Evolutionary conservation across 257 asterid species (phyloP).

Genomic region (Anisodus acutangulus): DNA sequence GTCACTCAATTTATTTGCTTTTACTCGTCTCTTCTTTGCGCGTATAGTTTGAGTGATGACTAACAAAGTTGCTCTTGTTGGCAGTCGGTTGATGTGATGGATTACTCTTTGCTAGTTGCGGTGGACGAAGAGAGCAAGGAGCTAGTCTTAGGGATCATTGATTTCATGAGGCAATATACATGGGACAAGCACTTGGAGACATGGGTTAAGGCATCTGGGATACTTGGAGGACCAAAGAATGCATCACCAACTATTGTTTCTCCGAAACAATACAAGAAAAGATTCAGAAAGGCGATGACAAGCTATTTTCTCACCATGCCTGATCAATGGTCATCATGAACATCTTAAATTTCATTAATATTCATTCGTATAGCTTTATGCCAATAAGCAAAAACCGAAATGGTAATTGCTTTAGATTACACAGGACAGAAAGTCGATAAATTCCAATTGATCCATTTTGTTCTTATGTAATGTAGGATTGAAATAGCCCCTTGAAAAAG

Average conservation of each 20-base stretch:
- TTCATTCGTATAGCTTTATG: conserved; percentile 13
- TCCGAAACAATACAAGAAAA: conserved; percentile 90
- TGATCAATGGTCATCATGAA: conserved; percentile 77
- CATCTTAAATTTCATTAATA: neutral
- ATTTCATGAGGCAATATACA: conserved; percentile 93
- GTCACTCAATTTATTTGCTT: too few relatives aligned
- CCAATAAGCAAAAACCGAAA: conserved; percentile 20
- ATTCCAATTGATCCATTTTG: neutral
- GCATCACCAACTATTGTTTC: conserved; percentile 90
- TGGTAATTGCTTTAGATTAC: conserved; percentile 25
- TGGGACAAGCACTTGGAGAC: conserved; percentile 99
- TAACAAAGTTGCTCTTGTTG: conserved; percentile 7
- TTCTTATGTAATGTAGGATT: neutral
- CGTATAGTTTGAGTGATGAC: neutral
- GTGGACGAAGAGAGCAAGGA: conserved; percentile 87
- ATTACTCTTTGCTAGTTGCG: conserved; percentile 90
- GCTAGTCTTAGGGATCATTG: conserved; percentile 88
- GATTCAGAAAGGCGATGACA: conserved; percentile 97
- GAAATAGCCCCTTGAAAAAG: neutral
- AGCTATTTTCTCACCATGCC: conserved; percentile 86
- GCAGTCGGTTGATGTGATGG: conserved; percentile 96
- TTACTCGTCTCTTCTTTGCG: conserved; percentile 1
- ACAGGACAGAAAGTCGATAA: conserved; percentile 23
- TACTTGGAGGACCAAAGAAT: conserved; percentile 88
- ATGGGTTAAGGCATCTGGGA: conserved; percentile 95